A percentile compares a stretch with the other conserved stretches of the same genome.
Evolutionary conservation across 1,284 basidiomycete genomes (phyloP).

Genomic region (Pterulicium gracile): DNA sequence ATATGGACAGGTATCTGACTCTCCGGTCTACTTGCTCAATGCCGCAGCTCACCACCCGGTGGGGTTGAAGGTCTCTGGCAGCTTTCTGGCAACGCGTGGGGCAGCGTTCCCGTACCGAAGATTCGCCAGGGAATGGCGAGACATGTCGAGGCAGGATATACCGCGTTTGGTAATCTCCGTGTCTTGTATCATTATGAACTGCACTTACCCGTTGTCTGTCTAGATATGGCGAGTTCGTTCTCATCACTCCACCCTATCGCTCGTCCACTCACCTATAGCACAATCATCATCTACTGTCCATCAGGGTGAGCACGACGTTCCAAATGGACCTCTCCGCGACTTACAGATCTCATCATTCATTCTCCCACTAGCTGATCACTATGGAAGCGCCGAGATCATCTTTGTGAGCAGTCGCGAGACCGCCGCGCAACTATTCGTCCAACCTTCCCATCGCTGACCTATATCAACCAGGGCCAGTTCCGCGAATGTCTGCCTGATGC

Average conservation of each 20-base stretch:
- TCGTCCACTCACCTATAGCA: not conserved
- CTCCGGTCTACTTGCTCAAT: not conserved
- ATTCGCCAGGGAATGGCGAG: conserved; percentile 58
- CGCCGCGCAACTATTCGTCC: conserved; percentile 1
- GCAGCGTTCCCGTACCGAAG: conserved; percentile 53
- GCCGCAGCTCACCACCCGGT: not conserved
- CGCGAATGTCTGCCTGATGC: conserved; percentile 8
- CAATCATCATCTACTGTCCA: not conserved
- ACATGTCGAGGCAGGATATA: conserved; percentile 55
- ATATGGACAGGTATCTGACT: conserved; percentile 41
- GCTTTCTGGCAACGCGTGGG: conserved; percentile 74
- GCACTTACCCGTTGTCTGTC: conserved; percentile 6
- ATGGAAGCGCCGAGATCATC: conserved; percentile 68
- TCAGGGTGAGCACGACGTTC: conserved; percentile 6
- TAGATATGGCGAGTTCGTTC: conserved; percentile 38
- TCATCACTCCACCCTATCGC: conserved; percentile 1
- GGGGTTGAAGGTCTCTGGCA: conserved; percentile 59
- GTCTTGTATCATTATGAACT: conserved; percentile 8
- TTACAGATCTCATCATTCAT: conserved; percentile 8
- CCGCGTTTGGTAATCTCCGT: conserved; percentile 49
- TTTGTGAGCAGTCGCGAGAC: conserved; percentile 38
- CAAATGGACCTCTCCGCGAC: conserved; percentile 3
- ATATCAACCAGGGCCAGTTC: conserved; percentile 52
- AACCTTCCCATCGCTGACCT: conserved; percentile 9
- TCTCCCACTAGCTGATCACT: conserved; percentile 57